Evolutionary conservation across 371 early-diverging fungal species (phyloP).

Genomic region (Rhizopus arrhizus): DNA sequence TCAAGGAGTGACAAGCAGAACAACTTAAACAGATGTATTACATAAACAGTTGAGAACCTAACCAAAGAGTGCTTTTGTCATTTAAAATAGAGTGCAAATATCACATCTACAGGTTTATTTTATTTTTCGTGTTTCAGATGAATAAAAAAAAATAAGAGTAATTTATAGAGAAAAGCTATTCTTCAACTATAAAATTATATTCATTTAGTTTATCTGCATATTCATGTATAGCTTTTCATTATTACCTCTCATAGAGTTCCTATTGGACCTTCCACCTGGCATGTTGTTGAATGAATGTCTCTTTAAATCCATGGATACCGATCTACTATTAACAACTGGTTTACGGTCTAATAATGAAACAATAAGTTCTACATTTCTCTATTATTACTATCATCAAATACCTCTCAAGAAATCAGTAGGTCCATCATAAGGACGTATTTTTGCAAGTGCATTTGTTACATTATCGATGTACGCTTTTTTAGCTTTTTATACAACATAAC

Average conservation of each 20-base stretch:
- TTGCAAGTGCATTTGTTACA: slow-evolving; percentile 23
- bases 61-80: no score
- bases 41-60: no score
- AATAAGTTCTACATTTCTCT: neutral
- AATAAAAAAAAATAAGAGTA: neutral
- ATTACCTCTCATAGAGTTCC: slow-evolving; percentile 28
- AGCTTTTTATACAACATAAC: slow-evolving; percentile 25
- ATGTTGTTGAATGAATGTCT: slow-evolving; percentile 27
- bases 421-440: slow-evolving; percentile 32
- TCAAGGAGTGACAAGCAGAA: no score
- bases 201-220: neutral
- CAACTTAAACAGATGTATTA: no score
- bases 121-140: neutral
- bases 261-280: slow-evolving; percentile 19
- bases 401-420: slow-evolving; percentile 13
- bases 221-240: neutral
- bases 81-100: no score
- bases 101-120: neutral
- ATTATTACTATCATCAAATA: neutral
- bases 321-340: slow-evolving; percentile 11
- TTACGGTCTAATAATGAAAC: neutral
- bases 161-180: no score
- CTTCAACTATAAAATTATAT: no score
- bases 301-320: slow-evolving; percentile 29
- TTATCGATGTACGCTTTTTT: slow-evolving; percentile 47